Base-by-base conservation (phyloP, 2,329 filamentous ascomycete genomes). In the Ceratocystis lukuohia region DNA sequence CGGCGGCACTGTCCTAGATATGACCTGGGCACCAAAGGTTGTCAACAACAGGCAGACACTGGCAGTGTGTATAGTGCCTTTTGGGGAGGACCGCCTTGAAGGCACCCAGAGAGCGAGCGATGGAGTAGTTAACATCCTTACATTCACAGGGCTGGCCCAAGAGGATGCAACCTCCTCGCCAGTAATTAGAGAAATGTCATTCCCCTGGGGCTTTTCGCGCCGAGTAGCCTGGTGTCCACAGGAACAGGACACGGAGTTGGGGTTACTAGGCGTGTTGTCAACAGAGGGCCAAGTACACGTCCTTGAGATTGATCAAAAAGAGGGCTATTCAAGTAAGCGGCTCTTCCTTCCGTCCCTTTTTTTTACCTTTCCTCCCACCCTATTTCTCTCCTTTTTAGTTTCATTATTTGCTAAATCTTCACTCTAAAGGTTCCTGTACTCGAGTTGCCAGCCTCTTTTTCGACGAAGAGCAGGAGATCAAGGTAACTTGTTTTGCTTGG, bases 401-500 rank as follows among this genome's bases (percentile, higher is more conserved):
- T 20, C 46, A 48, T 64, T 37, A n/a, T 17, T 20, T 56, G 37
- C 65, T 68, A 69, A 61, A 73, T 75, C 70, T 25, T 25, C 7
- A 2, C 7, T 22, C 22, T 25, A 25, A 15, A 50, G 33, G 1
- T 65, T 83, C 81, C 80, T 66, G 76, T 76, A 69, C 72, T 82
- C 1, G 71, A 0, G 71, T 82, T 56, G 77, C 78, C 1, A 75
- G 74, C 0, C 74, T 85, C 15, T 74, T 73, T 20, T 74, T 83
- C 4, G 72, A 74, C 0, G 74, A 77, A 15, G 82, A 84, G 71
- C 75, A 79, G 66, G 74, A 75, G 57, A 73, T 82, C 50, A 75
- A 77, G 30, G 79, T 80, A 33, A 83, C 81, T 17, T 77, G 79
- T 67, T 76, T 85, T 64, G 76, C 81, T 10, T 85, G 83, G 83